Conservation (phyloP, 306 rosid species). For the Pterocarpus santalinus region DNA sequence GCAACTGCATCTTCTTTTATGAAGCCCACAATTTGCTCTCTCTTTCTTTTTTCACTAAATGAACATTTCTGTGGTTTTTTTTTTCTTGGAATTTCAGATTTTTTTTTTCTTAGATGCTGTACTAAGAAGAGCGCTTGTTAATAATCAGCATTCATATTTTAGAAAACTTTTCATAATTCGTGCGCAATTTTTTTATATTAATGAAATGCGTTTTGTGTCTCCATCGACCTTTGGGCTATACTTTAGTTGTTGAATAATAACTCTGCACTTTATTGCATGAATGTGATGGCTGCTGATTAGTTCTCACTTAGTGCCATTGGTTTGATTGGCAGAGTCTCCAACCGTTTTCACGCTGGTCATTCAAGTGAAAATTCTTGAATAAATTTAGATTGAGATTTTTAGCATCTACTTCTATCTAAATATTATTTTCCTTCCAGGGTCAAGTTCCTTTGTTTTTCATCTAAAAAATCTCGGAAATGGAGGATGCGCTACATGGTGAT, state of each 20-base stretch:
- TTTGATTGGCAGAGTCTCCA: slow-evolving; percentile 2
- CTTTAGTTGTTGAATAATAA: slow-evolving; percentile 22
- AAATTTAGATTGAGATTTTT: slow-evolving; percentile 30
- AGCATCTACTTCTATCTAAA: slow-evolving; percentile 28
- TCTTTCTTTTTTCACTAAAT: neutral
- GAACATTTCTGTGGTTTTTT: neutral
- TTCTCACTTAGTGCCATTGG: slow-evolving; percentile 13
- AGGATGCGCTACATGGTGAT: slow-evolving; percentile 57
- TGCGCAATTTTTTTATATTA: neutral
- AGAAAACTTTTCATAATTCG: neutral
- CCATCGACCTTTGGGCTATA: neutral
- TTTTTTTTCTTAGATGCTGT: slow-evolving; percentile 3
- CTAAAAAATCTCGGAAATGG: slow-evolving; percentile 63
- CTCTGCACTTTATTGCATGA: slow-evolving; percentile 6
- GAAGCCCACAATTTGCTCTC: neutral
- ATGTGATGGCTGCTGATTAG: slow-evolving; percentile 20
- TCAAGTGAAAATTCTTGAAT: slow-evolving; percentile 14
- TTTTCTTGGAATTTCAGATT: neutral
- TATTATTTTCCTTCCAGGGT: slow-evolving; percentile 45
- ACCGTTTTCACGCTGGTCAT: neutral
- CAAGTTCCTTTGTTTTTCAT: slow-evolving; percentile 48
- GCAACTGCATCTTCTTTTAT: slow-evolving; percentile 4
- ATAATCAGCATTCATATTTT: slow-evolving; percentile 2
- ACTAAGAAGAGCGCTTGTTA: neutral
- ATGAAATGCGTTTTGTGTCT: too few species aligned